Evolutionary conservation across 768 basidiomycete genomes (phyloP).

Genomic region (Boletus tylopilopsis): DNA sequence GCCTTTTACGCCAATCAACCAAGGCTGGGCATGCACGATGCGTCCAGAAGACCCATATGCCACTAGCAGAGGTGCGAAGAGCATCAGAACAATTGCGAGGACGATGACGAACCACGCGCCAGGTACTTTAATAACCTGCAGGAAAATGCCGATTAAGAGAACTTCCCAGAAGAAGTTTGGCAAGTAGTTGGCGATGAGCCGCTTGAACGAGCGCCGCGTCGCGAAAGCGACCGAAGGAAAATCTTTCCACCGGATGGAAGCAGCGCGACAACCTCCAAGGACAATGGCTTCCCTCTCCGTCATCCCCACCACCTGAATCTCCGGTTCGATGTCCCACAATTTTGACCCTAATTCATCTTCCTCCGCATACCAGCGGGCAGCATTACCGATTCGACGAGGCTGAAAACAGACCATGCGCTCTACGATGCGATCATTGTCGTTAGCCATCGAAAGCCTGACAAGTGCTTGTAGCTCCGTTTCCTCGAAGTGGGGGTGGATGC

Average conservation of each 20-base stretch:
- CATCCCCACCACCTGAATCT: slow-evolving; percentile 17
- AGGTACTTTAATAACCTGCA: neutral
- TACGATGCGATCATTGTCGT: slow-evolving; percentile 19
- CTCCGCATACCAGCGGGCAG: slow-evolving; percentile 20
- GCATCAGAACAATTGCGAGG: slow-evolving; percentile 8
- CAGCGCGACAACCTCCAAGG: slow-evolving; percentile 23
- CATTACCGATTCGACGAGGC: neutral
- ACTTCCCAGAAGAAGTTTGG: slow-evolving; percentile 9
- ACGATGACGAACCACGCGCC: neutral
- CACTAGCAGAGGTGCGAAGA: slow-evolving; percentile 7
- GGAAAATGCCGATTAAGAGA: neutral
- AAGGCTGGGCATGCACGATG: slow-evolving; percentile 15
- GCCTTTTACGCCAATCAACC: slow-evolving; percentile 25
- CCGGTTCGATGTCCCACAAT: slow-evolving; percentile 20
- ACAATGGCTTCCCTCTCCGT: slow-evolving; percentile 14
- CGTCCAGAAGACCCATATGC: slow-evolving; percentile 18
- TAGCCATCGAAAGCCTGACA: slow-evolving; percentile 23
- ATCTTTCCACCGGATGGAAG: slow-evolving; percentile 21
- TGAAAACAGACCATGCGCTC: slow-evolving; percentile 24
- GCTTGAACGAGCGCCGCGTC: slow-evolving; percentile 9
- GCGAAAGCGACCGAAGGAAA: slow-evolving; percentile 20
- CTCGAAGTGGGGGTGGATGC: slow-evolving; percentile 12
- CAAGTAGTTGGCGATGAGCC: slow-evolving; percentile 2
- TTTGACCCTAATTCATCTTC: slow-evolving; percentile 14
- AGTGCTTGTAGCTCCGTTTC: slow-evolving; percentile 22